Evolutionary conservation across 2,329 filamentous ascomycete genomes (phyloP), one percentile per base, ranked within the genome.

Genomic region (Fusarium duplospermum): DNA sequence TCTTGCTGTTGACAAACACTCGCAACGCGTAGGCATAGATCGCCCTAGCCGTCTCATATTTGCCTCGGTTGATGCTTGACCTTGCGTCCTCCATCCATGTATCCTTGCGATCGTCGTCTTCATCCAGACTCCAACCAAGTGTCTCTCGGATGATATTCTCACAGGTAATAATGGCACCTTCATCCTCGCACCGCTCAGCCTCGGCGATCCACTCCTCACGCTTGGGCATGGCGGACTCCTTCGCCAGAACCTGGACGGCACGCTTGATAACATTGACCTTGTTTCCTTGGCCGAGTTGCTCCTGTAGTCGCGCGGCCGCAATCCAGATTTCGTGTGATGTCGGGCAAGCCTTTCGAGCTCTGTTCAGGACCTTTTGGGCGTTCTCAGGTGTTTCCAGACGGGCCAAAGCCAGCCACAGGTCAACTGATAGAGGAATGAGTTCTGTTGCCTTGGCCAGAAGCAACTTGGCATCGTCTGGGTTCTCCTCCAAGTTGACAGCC

Each of bases 311-410:
- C 40, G 94, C 94, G 35, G 96, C 96, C 10, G 96, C 96, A 79
- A 99, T 94, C 96, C 96, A 99, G 73, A 99, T 94, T 80, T 98
- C 95, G 83, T 96, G 90, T 31, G 95, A 98, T 2, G 95, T 96
- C 1, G 96, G 96, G 6, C 97, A 91, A 3, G 96, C 95, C 84
- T 97, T 97, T 73, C 96, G 93, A 35, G 97, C 97, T 83, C 92
- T 95, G 84, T 99, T 99, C 73, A 99, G 89, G 45, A 99, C 95
- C 79, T 96, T 94, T 80, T 98, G 96, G 2, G 97, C 96, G 78
- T 98, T 96, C 76, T 97, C 93, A 0, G 95, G 94, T 0, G 91
- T 93, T 82, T 98, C 96, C 1, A 99, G 87, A 38, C 95, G 93
- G 31, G 96, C 96, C 67, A 98, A 88, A 2, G 96, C 96, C 54